Evolutionary conservation across 345 rosid genomes (phyloP), one percentile per base, ranked within the genome.

Genomic region (Sisymbrium altissimum): DNA sequence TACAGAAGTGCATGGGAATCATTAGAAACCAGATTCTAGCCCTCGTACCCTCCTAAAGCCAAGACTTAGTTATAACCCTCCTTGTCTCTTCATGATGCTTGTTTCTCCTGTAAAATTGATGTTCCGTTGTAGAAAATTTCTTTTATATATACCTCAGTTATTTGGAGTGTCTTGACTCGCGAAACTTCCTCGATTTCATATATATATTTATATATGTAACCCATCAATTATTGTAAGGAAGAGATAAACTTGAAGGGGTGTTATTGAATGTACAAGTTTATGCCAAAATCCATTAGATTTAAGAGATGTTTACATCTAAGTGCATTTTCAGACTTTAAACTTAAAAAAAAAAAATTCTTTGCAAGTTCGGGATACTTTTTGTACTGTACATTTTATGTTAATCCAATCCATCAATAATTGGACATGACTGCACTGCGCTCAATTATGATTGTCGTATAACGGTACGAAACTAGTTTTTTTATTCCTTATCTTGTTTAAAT

Each of bases 1-100:
- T 92, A 66, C 97, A 92, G 84, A 89, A 87, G 74, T 89, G 89
- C 84, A 92, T 89, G 90, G 93, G 96, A 30, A 86, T 87, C 39
- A 81, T 92, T 18, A 82, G 87, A 68, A 92, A 84, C 54, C 97
- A 92, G 80, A 85, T 85, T 43, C 71, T 85, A 68, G 89, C 89
- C 8, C 81, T 85, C 30, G 79, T 85, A 54, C 89, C 89, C 11
- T 80, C 89, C 33, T 85, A 80, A 41, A 78, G 38, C 67, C 55
- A 64, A 40, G 32, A 41, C 72, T 66, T 64, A 46, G 44, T 15
- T 29, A 55, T n/a, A 33, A 27, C 44, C 44, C 44, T 58, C 72
- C 7, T 56, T 27, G 50, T 76, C 66, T 53, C 52, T 62, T 45
- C 57, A 43, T 33, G 30, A 55, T 76, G 58, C 60, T 70, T 61